phyloP scores from a whole-genome alignment of 306 rosid genomes.

The Cyclanthera cordifolia region DNA sequence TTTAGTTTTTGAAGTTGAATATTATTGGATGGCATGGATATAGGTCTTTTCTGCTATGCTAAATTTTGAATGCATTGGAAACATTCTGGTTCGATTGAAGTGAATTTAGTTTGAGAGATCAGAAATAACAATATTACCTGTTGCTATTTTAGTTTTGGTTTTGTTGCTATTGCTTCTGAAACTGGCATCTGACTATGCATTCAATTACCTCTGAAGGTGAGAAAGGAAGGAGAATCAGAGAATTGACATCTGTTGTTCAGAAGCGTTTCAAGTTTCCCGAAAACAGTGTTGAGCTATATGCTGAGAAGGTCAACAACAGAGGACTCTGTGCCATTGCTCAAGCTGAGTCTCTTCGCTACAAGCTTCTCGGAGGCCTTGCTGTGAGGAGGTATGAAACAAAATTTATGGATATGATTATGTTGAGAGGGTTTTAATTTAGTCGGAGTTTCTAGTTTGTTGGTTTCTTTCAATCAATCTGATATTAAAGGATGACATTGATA shows the following conservation, averaged over 20 bases:
- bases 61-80: not conserved
- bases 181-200: not conserved
- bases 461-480: not conserved
- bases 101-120: not conserved
- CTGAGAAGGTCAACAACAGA: no score
- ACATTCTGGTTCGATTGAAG: not conserved
- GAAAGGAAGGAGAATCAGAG: slow-evolving; percentile 71
- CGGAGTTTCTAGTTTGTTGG: not conserved
- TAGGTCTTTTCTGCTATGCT: not conserved
- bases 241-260: slow-evolving; percentile 67
- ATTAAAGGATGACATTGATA: not conserved
- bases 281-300: no score
- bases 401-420: not conserved
- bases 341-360: no score
- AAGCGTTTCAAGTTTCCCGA: slow-evolving; percentile 63
- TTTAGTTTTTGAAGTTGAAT: not conserved
- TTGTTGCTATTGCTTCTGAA: not conserved
- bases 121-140: not conserved
- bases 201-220: slow-evolving; percentile 33
- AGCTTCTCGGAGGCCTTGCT: no score
- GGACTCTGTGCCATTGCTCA: no score
- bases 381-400: not conserved
- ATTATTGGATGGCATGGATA: not conserved
- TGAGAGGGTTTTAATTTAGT: no score
- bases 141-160: not conserved